Evolutionary conservation across 257 asterid species (phyloP).

Genomic region (Schizonepeta tenuifolia): DNA sequence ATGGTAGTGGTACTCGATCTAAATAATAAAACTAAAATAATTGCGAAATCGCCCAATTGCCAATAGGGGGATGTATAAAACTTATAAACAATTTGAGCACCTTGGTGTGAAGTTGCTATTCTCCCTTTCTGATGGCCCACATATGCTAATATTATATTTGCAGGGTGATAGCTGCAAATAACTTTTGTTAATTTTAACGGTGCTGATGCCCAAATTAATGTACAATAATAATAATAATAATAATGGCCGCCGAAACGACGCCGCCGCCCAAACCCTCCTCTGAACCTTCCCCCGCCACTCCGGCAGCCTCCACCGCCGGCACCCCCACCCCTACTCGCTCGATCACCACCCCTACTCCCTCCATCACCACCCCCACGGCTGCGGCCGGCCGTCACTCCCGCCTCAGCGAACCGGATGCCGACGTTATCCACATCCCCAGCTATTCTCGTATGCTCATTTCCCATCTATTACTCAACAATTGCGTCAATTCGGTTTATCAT

Average conservation of each 20-base stretch:
- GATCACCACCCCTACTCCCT: conserved; percentile 27
- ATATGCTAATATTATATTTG: background rate
- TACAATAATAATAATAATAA: background rate
- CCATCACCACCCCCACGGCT: conserved; percentile 36
- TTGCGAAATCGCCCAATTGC: no score
- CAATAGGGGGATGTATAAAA: background rate
- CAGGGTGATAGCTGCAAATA: conserved; percentile 9
- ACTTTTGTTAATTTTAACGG: conserved; percentile 5
- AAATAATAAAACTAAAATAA: no score
- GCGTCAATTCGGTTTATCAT: background rate
- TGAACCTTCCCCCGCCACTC: conserved; percentile 35
- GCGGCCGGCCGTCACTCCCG: conserved; percentile 38
- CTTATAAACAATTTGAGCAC: no score
- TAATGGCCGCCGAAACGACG: conserved; percentile 45
- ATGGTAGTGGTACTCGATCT: no score
- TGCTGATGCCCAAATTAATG: background rate
- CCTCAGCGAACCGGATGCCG: conserved; percentile 51
- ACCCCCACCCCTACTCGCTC: background rate
- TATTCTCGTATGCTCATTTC: conserved; percentile 64
- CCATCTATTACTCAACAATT: background rate
- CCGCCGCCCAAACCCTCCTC: conserved; percentile 49
- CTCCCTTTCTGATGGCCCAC: background rate
- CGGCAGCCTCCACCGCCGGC: conserved; percentile 20
- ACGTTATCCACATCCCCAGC: conserved; percentile 75
- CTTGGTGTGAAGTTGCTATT: background rate